phyloP scores from a whole-genome alignment of 23 red algal genomes.

The Gracilaria caudata region DNA sequence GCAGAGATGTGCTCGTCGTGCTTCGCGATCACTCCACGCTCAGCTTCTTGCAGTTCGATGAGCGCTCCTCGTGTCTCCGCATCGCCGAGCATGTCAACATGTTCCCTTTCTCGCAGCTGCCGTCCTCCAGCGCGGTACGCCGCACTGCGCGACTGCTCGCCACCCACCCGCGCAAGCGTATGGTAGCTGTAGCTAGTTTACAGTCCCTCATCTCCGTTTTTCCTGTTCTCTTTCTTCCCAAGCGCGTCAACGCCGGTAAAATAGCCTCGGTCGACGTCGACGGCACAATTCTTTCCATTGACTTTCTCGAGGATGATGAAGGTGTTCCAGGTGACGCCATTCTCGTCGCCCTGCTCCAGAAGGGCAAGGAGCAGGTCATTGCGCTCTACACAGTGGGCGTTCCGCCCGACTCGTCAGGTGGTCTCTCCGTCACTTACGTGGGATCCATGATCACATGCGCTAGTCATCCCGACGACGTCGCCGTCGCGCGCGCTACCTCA shows the following conservation, averaged over 20 bases:
- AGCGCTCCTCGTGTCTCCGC: conserved; percentile 30
- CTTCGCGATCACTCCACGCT: conserved; percentile 22
- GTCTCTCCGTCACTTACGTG: conserved; percentile 34
- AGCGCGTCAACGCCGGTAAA: conserved; percentile 59
- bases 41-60: conserved; percentile 53
- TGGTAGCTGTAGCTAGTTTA: conserved; percentile 52
- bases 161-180: conserved; percentile 48
- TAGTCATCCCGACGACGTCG: conserved; percentile 22
- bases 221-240: conserved; percentile 55
- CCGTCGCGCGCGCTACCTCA: conserved; percentile 53
- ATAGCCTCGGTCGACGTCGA: conserved; percentile 33
- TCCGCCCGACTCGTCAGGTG: conserved; percentile 20
- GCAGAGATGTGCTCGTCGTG: conserved; percentile 56
- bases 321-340: conserved; percentile 39
- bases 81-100: conserved; percentile 28
- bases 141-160: conserved; percentile 34
- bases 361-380: conserved; percentile 37
- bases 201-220: conserved; percentile 45
- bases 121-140: conserved; percentile 3
- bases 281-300: conserved; percentile 55
- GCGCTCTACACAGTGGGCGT: conserved; percentile 51
- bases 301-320: conserved; percentile 66
- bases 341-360: conserved; percentile 60
- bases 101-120: background rate
- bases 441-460: conserved; percentile 63